Base-by-base conservation (phyloP, 331 rosid genomes). In the Arachis monticola region DNA sequence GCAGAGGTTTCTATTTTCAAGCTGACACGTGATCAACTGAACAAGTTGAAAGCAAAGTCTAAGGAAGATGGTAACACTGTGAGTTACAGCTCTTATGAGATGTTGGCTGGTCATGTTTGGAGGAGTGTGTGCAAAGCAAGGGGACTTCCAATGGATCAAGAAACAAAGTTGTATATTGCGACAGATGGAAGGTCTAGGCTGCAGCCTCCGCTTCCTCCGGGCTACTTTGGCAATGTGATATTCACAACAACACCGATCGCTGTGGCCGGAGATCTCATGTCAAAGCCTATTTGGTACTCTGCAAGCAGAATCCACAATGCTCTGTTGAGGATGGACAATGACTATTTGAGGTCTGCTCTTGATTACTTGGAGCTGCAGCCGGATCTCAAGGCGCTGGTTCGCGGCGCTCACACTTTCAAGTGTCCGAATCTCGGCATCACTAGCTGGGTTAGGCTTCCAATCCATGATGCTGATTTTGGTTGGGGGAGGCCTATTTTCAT, bases 401-500 rank as follows among this genome's bases (percentile, higher is more conserved):
- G 97, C 0, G 97, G 97, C 0, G 93, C 93, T 0, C 97, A 94
- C 42, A 86, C 92, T 27, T 92, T 90, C 60, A 85, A 85, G 81
- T 90, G 97, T 46, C 97, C 99, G 4, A 94, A 94, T 64, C 91
- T 94, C 4, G 97, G 97, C 2, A 94, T 94, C 60, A 94, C 97
- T n/a, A 92, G 97, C 45, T 94, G 97, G 97, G 84, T 79, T 5
- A 86, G 99, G 83, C 88, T 94, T 72, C 99, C 99, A 0, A 92
- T 94, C 10, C 90, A 94, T 48, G 99, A 94, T 71, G 99, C 99
- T 70, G 96, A 94, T 56, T 94, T 94, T 30, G 99, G 99, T 45
- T 94, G 97, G 97, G 99, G 99, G n/a, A 85, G 93, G 42, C 99
- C 99, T 3, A 88, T 92, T 17, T 94, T 94, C 83, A 91, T 94